These are phyloP conservation scores for Boletus rubroflammeus DNA, from an alignment of 768 basidiomycete genomes.

Conservation along the genomic window DNA sequence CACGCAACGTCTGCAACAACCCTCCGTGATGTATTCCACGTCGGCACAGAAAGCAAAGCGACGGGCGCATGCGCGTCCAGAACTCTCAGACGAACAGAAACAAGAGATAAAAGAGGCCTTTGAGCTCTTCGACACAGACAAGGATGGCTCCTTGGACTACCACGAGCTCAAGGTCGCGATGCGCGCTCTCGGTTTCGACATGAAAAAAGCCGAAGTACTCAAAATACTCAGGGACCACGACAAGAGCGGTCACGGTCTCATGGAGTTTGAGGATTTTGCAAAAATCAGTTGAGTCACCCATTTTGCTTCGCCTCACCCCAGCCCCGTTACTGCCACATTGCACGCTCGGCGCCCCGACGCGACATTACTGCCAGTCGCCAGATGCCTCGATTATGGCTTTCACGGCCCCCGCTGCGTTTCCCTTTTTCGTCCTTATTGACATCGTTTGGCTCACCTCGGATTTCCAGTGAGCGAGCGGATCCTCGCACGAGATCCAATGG, in stretches of 20 bases:
- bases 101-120: conserved; percentile 99
- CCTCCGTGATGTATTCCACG: conserved; percentile 48
- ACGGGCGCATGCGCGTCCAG: conserved; percentile 71
- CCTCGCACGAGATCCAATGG: conserved; percentile 90
- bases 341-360: background rate
- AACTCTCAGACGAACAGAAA: conserved; percentile 84
- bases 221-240: conserved; percentile 91
- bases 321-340: background rate
- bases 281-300: conserved; percentile 72
- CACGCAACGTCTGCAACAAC: background rate
- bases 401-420: background rate
- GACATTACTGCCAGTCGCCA: background rate
- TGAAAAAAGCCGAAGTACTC: conserved; percentile 97
- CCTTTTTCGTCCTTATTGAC: background rate
- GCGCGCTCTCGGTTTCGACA: conserved; percentile 94
- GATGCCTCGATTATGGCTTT: background rate
- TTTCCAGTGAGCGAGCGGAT: conserved; percentile 88
- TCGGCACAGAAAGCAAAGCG: conserved; percentile 72
- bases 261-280: conserved; percentile 92
- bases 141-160: conserved; percentile 94
- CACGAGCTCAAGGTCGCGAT: conserved; percentile 99
- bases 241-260: conserved; percentile 74
- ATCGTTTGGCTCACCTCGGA: conserved; percentile 19
- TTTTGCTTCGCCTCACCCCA: background rate
- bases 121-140: conserved; percentile 98